Percentiles rank a stretch among this genome's conserved stretches.
Evolutionary conservation across 2,329 filamentous ascomycete species (phyloP).

Genomic region (Penicillium olsonii): DNA sequence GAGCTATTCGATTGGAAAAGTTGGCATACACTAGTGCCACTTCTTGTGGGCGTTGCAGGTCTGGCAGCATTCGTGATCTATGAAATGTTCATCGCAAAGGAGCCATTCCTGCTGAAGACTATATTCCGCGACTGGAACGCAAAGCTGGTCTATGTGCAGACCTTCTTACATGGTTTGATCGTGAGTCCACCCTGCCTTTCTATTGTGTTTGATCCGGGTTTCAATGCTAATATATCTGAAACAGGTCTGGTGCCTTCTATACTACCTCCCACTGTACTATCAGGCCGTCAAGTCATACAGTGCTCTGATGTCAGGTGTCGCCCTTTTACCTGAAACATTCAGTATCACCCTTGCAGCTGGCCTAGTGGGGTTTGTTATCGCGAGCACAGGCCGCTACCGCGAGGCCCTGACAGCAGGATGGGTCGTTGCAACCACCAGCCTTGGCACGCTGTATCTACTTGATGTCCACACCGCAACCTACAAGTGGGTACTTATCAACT

Average conservation of each 20-base stretch:
- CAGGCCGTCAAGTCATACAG: constrained; percentile 52
- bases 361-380: constrained; percentile 49
- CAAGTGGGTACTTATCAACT: constrained; percentile 60
- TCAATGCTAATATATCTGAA: neutral
- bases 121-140: neutral
- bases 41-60: neutral
- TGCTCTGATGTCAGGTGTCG: constrained; percentile 56
- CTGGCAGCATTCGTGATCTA: neutral
- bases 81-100: neutral
- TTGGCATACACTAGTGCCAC: neutral
- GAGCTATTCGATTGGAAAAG: neutral
- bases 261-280: constrained; percentile 52
- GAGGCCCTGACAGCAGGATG: constrained; percentile 63
- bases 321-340: constrained; percentile 59
- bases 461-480: constrained; percentile 48
- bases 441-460: constrained; percentile 46
- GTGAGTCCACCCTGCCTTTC: neutral
- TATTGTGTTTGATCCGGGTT: neutral
- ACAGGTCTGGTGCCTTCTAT: constrained; percentile 24
- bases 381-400: constrained; percentile 59
- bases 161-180: neutral
- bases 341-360: constrained; percentile 63
- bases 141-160: neutral
- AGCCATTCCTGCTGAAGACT: neutral
- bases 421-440: constrained; percentile 57